Base-by-base conservation (phyloP, 257 asterid species). In the Misopates orontium region DNA sequence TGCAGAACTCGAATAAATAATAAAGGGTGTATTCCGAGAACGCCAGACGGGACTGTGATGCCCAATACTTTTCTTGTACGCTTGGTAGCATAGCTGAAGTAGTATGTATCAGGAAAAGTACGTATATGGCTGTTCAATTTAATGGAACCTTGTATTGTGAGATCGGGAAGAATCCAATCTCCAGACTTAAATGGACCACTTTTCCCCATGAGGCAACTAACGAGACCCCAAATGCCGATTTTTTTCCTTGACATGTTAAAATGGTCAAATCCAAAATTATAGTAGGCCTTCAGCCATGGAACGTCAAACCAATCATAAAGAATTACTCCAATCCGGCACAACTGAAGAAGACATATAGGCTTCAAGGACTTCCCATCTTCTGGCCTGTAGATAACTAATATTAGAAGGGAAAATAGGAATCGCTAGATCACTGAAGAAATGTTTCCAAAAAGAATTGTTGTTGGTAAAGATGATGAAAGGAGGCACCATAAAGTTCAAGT, bases 151-250 rank as follows among this genome's bases (percentile, higher is more conserved):
- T 90, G 96, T 67, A 94, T 75, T 1, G 95, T 84, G 48, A 94
- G 92, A 73, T 94, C 99, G 0, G 96, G 99, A 64, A 94, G 96
- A 69, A 94, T 90, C 99, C 99, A 94, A 48, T 94, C 99, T 42
- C 87, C 95, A 0, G 92, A 71, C 42, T 97, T 89, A 77, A 94
- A 94, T 0, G 99, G 99, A 67, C 99, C 99, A 5, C 78, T 63
- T 69, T 78, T 88, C 16, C 97, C 95, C 67, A 78, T 59, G 41
- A 94, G 96, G 72, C 95, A 88, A 62, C 75, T 75, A 32, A 90
- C 76, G 17, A 94, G 95, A 51, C 97, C 99, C 89, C 90, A 66
- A 42, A 94, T 49, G 25, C 99, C 96, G 8, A 80, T 77, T 50
- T 78, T 83, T 83, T 66, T 88, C 77, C 97, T 32, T 5, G 97